These are phyloP conservation scores for Funneliformis geosporum DNA, from an alignment of 192 early-diverging fungal genomes.

Conservation along the genomic window DNA sequence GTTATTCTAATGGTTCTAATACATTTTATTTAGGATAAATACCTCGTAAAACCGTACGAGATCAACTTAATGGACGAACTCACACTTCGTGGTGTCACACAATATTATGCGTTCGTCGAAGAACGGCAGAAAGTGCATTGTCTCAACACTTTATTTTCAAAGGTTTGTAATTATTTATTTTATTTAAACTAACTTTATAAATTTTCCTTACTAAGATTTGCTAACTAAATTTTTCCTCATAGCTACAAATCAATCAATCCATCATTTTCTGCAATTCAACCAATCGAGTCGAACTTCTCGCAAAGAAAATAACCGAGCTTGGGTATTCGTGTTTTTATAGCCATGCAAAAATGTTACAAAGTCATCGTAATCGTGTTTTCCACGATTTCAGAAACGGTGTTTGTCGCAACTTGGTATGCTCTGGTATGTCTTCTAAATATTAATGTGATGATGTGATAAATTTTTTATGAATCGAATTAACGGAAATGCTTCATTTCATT, in stretches of 20 bases:
- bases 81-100: constrained; percentile 95
- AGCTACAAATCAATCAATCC: constrained; percentile 99
- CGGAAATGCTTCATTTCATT: neutral
- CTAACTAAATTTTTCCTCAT: neutral
- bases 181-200: neutral
- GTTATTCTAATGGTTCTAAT: neutral
- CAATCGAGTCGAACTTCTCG: constrained; percentile 96
- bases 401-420: constrained; percentile 96
- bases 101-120: constrained; percentile 99
- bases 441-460: neutral
- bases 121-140: constrained; percentile 99
- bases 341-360: constrained; percentile 97
- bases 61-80: constrained; percentile 99
- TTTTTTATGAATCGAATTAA: neutral
- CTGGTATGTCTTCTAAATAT: constrained; percentile 53
- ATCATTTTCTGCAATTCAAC: constrained; percentile 99
- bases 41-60: constrained; percentile 93
- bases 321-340: constrained; percentile 99
- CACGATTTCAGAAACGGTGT: constrained; percentile 99
- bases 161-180: constrained; percentile 50
- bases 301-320: constrained; percentile 99
- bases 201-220: neutral
- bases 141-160: constrained; percentile 90
- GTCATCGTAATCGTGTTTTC: constrained; percentile 98
- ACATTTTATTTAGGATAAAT: constrained; percentile 67